These are phyloP conservation scores for Kuraishia molischiana DNA, from an alignment of 805 yeast species.

Conservation along the genomic window DNA sequence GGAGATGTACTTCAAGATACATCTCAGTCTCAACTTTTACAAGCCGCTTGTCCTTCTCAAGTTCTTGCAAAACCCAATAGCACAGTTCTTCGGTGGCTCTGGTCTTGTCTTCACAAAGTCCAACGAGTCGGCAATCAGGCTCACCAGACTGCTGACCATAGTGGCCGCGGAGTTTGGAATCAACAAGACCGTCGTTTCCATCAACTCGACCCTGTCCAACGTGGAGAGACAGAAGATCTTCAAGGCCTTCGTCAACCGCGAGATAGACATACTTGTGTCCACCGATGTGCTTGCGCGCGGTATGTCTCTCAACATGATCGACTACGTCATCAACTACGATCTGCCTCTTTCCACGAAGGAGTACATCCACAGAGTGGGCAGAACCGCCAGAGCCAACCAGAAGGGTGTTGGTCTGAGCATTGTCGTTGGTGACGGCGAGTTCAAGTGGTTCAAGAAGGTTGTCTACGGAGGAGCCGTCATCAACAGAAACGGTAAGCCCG, in stretches of 20 bases:
- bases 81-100: constrained; percentile 20
- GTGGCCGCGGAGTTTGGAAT: constrained; percentile 20
- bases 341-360: constrained; percentile 83
- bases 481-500: constrained; percentile 32
- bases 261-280: constrained; percentile 48
- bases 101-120: constrained; percentile 62
- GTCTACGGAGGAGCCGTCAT: constrained; percentile 39
- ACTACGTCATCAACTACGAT: constrained; percentile 82
- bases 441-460: constrained; percentile 45
- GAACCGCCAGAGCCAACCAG: constrained; percentile 92
- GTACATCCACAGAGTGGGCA: constrained; percentile 92
- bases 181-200: constrained; percentile 25
- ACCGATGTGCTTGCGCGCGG: constrained; percentile 98
- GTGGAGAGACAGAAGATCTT: constrained; percentile 47
- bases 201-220: constrained; percentile 51
- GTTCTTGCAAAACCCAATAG: constrained; percentile 27
- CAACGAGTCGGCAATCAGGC: constrained; percentile 80
- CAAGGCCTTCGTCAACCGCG: constrained; percentile 45
- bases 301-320: constrained; percentile 63
- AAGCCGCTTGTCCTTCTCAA: constrained; percentile 72
- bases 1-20: constrained; percentile 18
- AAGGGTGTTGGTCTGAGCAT: constrained; percentile 68
- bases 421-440: constrained; percentile 72
- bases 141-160: constrained; percentile 48
- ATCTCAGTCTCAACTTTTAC: constrained; percentile 23